Base-by-base conservation (phyloP, 1,284 basidiomycete genomes). In the Cutaneotrichosporon dermatis region DNA sequence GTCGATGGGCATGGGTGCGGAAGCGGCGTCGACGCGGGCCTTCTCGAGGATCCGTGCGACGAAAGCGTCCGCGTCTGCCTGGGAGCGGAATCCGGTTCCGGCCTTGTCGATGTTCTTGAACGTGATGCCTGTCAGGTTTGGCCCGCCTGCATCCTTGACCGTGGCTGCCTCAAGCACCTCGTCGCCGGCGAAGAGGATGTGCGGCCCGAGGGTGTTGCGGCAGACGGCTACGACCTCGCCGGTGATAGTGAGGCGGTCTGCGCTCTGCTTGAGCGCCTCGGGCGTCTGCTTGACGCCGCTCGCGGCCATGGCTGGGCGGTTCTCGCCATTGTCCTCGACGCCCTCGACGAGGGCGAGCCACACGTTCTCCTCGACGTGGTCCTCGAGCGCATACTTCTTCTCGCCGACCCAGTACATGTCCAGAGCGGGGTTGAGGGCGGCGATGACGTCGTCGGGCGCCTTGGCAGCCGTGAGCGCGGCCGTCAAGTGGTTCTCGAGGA, bases 281-380 rank as follows among this genome's bases (percentile, higher is more conserved):
- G 54, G 11, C 16, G 53, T 34, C n/a, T 54, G 39, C 45, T 56
- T 52, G 53, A 50, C 50, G 9, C 51, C 37, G 25, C 50, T 33
- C 15, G 48, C 56, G n/a, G 57, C 40, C 39, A 46, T 55, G 15
- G 56, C 59, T 33, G 53, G 46, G 6, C 46, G 51, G 25, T 45
- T 60, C 42, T 45, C 46, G 13, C 57, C 57, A 25, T 44, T 49
- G 43, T 61, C 52, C 52, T 64, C 63, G 48, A 64, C 51, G 39
- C 59, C 63, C 34, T 64, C 55, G 34, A 64, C 63, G 36, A 64
- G 48, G 10, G 59, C 63, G 41, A 59, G 59, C 63, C 63, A 64
- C 41, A 64, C 48, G 25, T 49, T 51, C 51, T 54, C 55, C 57
- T 64, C 63, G 51, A 61, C 63, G 9, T 57, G 37, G 49, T 57